Conservation (phyloP, 495 filamentous ascomycete species). For the Peziza echinospora region DNA sequence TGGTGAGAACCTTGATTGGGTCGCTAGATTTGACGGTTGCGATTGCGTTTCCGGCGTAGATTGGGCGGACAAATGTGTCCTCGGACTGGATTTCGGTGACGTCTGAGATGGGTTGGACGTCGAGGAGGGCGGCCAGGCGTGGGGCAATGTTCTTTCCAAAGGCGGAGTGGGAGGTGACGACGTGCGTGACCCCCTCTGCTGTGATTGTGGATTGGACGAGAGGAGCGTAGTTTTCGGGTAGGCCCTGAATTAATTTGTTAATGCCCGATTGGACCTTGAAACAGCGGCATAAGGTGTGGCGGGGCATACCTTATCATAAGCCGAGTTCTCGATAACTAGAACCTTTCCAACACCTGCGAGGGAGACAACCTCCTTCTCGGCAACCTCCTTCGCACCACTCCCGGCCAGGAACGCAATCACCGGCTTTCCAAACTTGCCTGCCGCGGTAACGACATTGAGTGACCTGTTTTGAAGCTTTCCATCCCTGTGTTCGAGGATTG, state of each 20-base stretch:
- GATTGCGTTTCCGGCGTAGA: slow-evolving; percentile 95
- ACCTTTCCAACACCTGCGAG: slow-evolving; percentile 80
- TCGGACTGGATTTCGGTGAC: slow-evolving; percentile 70
- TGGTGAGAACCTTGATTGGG: slow-evolving; percentile 67
- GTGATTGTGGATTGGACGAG: slow-evolving; percentile 89
- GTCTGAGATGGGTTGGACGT: slow-evolving; percentile 82
- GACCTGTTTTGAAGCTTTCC: slow-evolving; percentile 69
- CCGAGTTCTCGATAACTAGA: slow-evolving; percentile 63
- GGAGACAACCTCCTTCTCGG: slow-evolving; percentile 72
- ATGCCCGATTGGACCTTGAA: background rate
- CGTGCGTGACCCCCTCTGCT: slow-evolving; percentile 75
- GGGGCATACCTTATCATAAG: slow-evolving; percentile 62
- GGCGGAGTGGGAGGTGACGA: slow-evolving; percentile 75
- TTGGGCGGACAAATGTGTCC: slow-evolving; percentile 88
- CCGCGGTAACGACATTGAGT: slow-evolving; percentile 68
- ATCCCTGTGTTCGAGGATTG: slow-evolving; percentile 79
- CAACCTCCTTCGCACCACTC: slow-evolving; percentile 53
- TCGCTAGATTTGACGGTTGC: slow-evolving; percentile 88
- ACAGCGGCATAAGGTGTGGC: background rate
- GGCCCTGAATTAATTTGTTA: slow-evolving; percentile 33
- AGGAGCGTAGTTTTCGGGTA: slow-evolving; percentile 89
- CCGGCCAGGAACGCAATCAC: slow-evolving; percentile 79
- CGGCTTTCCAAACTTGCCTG: slow-evolving; percentile 62
- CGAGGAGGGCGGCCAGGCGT: slow-evolving; percentile 82
- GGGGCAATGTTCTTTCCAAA: slow-evolving; percentile 94